Conservation (phyloP, 2,329 filamentous ascomycete genomes). For the Trichoderma atrobrunneum region DNA sequence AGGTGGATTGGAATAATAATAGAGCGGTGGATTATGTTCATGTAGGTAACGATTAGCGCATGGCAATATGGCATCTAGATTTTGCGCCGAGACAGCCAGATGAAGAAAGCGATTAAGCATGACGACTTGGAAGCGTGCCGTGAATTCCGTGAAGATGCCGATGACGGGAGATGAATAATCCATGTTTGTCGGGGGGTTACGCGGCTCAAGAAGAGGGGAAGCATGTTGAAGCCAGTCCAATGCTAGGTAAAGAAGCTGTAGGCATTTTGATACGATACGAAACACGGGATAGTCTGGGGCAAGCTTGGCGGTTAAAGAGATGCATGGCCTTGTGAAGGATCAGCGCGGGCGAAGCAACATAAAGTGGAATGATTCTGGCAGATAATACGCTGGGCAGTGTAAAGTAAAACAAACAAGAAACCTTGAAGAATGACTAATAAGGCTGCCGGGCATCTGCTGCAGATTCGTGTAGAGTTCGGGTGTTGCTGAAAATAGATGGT, state of each 20-base stretch:
- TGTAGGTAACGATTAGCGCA: neutral
- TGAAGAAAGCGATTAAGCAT: conserved; percentile 1
- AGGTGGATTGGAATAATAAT: neutral
- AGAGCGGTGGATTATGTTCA: neutral
- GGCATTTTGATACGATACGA: neutral
- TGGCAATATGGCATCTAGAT: neutral
- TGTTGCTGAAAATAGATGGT: conserved; percentile 7
- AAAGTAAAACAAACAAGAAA: neutral
- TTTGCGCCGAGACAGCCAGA: neutral
- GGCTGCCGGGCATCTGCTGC: neutral
- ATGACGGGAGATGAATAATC: neutral
- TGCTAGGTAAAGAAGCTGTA: neutral
- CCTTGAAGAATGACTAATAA: neutral
- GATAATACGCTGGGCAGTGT: neutral
- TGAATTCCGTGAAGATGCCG: neutral
- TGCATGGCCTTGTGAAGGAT: neutral
- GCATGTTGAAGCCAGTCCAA: neutral
- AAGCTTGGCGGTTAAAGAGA: neutral
- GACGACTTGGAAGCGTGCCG: neutral
- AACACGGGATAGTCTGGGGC: neutral
- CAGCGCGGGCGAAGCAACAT: neutral
- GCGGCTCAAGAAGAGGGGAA: neutral
- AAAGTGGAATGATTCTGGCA: neutral
- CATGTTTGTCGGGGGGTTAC: neutral
- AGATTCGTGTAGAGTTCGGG: neutral